phyloP scores from a whole-genome alignment of 306 rosid genomes.

The Quercus berberidifolia region DNA sequence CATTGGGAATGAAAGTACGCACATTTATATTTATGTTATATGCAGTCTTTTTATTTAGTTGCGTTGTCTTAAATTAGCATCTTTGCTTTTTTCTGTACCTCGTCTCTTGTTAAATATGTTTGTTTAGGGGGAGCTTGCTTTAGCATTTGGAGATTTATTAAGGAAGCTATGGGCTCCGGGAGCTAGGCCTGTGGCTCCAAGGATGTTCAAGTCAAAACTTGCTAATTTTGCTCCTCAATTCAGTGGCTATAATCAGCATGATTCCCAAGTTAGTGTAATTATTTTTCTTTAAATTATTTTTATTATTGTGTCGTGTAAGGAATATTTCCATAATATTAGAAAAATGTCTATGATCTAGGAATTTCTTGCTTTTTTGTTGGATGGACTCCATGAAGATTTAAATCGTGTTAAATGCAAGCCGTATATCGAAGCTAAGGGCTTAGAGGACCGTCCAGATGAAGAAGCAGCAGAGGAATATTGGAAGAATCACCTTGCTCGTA shows the following conservation, averaged over 20 bases:
- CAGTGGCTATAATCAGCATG: slow-evolving; percentile 83
- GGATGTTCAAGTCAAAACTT: slow-evolving; percentile 62
- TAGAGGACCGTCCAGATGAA: slow-evolving; percentile 66
- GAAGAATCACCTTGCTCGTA: slow-evolving; percentile 84
- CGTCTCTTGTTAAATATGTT: not conserved
- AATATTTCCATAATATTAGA: slow-evolving; percentile 22
- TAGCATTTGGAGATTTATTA: slow-evolving; percentile 78
- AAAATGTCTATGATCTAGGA: slow-evolving; percentile 54
- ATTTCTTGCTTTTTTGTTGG: slow-evolving; percentile 88
- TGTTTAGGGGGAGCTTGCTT: slow-evolving; percentile 86
- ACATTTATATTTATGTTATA: slow-evolving; percentile 7
- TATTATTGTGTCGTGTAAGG: slow-evolving; percentile 13
- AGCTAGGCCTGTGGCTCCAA: slow-evolving; percentile 57
- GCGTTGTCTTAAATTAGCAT: not conserved
- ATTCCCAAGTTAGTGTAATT: slow-evolving; percentile 71
- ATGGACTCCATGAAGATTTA: slow-evolving; percentile 89
- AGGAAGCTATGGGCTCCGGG: slow-evolving; percentile 83
- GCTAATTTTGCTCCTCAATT: slow-evolving; percentile 80
- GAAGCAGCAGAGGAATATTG: slow-evolving; percentile 84
- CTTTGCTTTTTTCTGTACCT: not conserved
- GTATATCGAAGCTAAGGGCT: slow-evolving; percentile 71
- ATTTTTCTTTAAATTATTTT: not conserved
- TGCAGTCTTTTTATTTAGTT: slow-evolving; percentile 8
- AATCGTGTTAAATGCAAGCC: slow-evolving; percentile 86
- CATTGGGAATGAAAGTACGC: slow-evolving; percentile 80